These are phyloP conservation scores for Populus euphratica DNA, from an alignment of 345 rosid genomes.

Conservation along the genomic window DNA sequence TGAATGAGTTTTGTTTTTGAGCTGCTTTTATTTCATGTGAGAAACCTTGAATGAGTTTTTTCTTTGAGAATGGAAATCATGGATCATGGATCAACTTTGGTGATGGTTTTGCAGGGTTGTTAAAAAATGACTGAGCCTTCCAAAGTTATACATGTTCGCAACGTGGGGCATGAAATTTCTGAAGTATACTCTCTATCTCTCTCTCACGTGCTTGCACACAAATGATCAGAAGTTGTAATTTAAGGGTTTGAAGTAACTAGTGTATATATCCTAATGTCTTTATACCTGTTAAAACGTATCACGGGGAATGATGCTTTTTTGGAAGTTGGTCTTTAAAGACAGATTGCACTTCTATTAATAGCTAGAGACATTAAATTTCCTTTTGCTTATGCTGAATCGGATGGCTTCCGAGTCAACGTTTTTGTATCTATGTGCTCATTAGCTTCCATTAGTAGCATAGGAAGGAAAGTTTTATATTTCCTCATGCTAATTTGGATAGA, in stretches of 20 bases:
- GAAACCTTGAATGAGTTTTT: neutral
- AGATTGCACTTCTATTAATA: neutral
- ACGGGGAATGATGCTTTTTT: neutral
- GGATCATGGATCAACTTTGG: neutral
- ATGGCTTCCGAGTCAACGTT: neutral
- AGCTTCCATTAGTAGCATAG: neutral
- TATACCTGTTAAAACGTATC: no score
- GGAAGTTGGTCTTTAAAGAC: neutral
- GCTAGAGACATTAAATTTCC: neutral
- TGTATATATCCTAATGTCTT: neutral
- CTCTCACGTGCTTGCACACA: neutral
- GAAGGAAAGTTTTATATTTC: neutral
- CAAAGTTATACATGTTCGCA: slow-evolving; percentile 95
- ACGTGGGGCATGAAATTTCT: slow-evolving; percentile 93
- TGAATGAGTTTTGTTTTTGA: neutral
- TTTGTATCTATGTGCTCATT: neutral
- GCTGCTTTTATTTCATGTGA: neutral
- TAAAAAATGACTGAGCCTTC: slow-evolving; percentile 77
- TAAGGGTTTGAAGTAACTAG: neutral
- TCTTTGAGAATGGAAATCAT: neutral
- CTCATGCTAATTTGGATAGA: neutral
- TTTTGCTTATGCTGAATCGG: neutral
- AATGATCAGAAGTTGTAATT: neutral
- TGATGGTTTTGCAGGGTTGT: slow-evolving; percentile 6
- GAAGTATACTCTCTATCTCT: slow-evolving; percentile 47